phyloP scores from a whole-genome alignment of 2,329 filamentous ascomycete genomes.

The Ustulina deusta region DNA sequence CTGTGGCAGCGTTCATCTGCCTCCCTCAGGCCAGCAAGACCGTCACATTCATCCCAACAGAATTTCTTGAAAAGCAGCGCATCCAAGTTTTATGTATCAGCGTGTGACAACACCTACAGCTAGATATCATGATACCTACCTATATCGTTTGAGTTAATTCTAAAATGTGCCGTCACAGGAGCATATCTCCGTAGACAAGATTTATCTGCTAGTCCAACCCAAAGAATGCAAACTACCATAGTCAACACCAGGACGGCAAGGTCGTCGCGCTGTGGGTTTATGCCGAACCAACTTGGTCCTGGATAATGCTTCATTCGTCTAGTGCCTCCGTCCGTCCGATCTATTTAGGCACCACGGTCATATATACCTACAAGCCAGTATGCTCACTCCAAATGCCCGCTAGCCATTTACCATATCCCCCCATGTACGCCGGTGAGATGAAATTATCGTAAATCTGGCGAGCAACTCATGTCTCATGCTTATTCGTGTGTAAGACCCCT shows the following conservation, averaged over 20 bases:
- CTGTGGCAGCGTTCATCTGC: background rate
- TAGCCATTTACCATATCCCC: constrained; percentile 35
- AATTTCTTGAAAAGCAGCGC: background rate
- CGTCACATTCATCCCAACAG: background rate
- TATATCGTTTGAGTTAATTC: constrained; percentile 1
- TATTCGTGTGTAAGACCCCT: constrained; percentile 11
- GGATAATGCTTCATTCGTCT: constrained; percentile 32
- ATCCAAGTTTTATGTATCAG: background rate
- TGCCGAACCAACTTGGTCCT: constrained; percentile 30
- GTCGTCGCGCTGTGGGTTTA: constrained; percentile 9
- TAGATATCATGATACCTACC: background rate
- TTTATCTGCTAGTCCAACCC: constrained; percentile 1
- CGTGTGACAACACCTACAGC: background rate
- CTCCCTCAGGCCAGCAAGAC: background rate
- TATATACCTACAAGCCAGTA: constrained; percentile 39
- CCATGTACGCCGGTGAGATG: constrained; percentile 37
- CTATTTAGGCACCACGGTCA: constrained; percentile 35
- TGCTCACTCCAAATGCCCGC: constrained; percentile 38
- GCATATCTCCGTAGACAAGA: background rate
- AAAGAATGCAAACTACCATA: constrained; percentile 14
- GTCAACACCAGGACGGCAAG: background rate
- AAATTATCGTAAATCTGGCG: constrained; percentile 33
- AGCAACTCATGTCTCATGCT: constrained; percentile 36
- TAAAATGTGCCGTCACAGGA: background rate
- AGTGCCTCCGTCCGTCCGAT: constrained; percentile 36